Percentiles rank a stretch among this genome's conserved stretches.
These are phyloP conservation scores for Podospora appendiculata DNA, from an alignment of 495 filamentous ascomycete genomes.

Conservation along the genomic window DNA sequence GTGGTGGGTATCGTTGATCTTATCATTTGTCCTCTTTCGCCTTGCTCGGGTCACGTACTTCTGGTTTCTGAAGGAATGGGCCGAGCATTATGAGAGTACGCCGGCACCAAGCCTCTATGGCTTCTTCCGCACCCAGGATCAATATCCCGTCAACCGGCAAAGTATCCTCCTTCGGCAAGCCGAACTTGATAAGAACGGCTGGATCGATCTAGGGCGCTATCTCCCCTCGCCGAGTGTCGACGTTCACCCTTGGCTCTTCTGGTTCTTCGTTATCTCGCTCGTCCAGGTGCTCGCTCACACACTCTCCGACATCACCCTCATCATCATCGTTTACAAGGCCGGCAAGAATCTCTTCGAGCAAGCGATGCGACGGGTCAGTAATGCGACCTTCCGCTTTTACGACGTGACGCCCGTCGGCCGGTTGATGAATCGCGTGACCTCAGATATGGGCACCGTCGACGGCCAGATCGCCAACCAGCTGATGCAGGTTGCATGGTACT, in stretches of 20 bases:
- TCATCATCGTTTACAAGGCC: constrained; percentile 65
- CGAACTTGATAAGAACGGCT: constrained; percentile 11
- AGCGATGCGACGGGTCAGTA: constrained; percentile 59
- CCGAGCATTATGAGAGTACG: constrained; percentile 56
- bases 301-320: constrained; percentile 50
- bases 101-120: neutral
- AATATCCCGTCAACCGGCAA: neutral
- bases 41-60: constrained; percentile 51
- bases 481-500: constrained; percentile 53
- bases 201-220: constrained; percentile 34
- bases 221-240: constrained; percentile 60
- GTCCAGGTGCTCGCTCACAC: constrained; percentile 48
- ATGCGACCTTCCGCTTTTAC: constrained; percentile 80
- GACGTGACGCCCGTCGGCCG: constrained; percentile 77
- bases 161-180: neutral
- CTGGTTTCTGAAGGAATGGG: constrained; percentile 84
- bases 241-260: constrained; percentile 64
- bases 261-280: constrained; percentile 54
- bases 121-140: neutral
- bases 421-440: constrained; percentile 80
- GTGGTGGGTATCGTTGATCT: constrained; percentile 60
- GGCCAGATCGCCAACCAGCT: constrained; percentile 67
- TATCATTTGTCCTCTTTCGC: constrained; percentile 52
- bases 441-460: constrained; percentile 77
- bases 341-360: constrained; percentile 63